phyloP scores from a whole-genome alignment of 164 flowering plant species.

The Chloranthus sessilifolius region DNA sequence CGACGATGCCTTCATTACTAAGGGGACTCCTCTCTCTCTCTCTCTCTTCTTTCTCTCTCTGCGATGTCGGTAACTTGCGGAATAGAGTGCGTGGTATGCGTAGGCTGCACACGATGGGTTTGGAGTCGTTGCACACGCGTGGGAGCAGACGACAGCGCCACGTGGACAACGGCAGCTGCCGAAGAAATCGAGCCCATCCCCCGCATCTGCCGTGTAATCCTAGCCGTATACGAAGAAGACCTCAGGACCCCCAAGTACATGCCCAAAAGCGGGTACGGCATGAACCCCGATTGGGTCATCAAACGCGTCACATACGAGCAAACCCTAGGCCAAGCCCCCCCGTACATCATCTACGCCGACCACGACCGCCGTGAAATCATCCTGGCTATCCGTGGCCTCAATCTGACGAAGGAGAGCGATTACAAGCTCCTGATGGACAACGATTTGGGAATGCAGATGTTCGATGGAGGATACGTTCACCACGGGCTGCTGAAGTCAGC shows the following conservation, averaged over 20 bases:
- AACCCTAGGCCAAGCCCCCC: slow-evolving; percentile 64
- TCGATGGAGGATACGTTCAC: slow-evolving; percentile 87
- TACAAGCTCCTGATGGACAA: slow-evolving; percentile 70
- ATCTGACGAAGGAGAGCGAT: slow-evolving; percentile 66
- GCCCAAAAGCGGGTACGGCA: slow-evolving; percentile 48
- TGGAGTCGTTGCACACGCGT: slow-evolving; percentile 85
- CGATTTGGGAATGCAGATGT: slow-evolving; percentile 61
- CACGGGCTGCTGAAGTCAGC: slow-evolving; percentile 81
- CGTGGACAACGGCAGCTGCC: slow-evolving; percentile 65
- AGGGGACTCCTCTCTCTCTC: too few relatives aligned
- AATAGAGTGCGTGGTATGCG: slow-evolving; percentile 51
- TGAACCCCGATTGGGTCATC: slow-evolving; percentile 59
- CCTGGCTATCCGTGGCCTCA: slow-evolving; percentile 77
- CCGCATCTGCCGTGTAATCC: slow-evolving; percentile 63
- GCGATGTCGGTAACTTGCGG: slow-evolving; percentile 73
- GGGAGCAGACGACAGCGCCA: slow-evolving; percentile 66
- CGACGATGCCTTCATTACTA: too few relatives aligned
- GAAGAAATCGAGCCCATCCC: slow-evolving; percentile 79
- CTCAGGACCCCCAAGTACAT: slow-evolving; percentile 46
- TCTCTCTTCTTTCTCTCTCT: neutral
- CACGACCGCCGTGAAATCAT: slow-evolving; percentile 58
- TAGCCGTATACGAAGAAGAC: slow-evolving; percentile 81
- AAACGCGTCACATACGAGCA: slow-evolving; percentile 65
- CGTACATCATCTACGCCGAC: slow-evolving; percentile 77
- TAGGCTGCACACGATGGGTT: slow-evolving; percentile 72